Base-by-base conservation (phyloP, 331 rosid genomes). In the Acacia concinna region DNA sequence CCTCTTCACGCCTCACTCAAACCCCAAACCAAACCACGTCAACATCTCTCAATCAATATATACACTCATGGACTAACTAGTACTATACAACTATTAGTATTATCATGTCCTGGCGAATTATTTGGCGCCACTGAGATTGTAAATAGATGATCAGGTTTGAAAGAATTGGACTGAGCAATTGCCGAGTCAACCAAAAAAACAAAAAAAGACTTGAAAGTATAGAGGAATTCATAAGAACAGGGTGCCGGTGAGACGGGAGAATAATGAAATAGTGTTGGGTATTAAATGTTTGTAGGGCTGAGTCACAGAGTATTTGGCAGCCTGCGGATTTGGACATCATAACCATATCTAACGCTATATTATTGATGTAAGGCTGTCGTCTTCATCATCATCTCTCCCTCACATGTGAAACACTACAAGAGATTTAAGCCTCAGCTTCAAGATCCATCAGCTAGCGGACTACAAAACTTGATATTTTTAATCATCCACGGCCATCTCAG, bases 321-420 rank as follows among this genome's bases (percentile, higher is more conserved):
- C 80, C 72, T 78, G 84, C 68, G 80, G 89, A 86, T 83, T 83
- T 72, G 47, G 84, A 83, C 81, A 86, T 86, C 87, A 86, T 86
- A 86, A 83, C 85, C 87, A 83, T 86, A 86, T 86, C 85, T 77
- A 67, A 66, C 15, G 60, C 74, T 49, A 73, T 60, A 72, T 57
- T 40, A 64, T 64, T 77, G 54, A 75, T 41, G 57, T 70, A 81
- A 68, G 73, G 77, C 69, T 68, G 51, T 18, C 28, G 59, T 5
- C 1, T 72, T 35, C 46, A 65, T 18, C 46, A 65, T 18, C 18
- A 46, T 46, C 52, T 46, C 18, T 17, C 5, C 15, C 44, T 40
- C 27, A 3, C 76, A 77, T 73, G 56, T 72, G 31, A 25, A 41
- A 11, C 30, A 73, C 18, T 13, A 38, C 34, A 6, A 11, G 4